Base-by-base conservation (phyloP, 257 asterid species). In the Fraxinus excelsior region DNA sequence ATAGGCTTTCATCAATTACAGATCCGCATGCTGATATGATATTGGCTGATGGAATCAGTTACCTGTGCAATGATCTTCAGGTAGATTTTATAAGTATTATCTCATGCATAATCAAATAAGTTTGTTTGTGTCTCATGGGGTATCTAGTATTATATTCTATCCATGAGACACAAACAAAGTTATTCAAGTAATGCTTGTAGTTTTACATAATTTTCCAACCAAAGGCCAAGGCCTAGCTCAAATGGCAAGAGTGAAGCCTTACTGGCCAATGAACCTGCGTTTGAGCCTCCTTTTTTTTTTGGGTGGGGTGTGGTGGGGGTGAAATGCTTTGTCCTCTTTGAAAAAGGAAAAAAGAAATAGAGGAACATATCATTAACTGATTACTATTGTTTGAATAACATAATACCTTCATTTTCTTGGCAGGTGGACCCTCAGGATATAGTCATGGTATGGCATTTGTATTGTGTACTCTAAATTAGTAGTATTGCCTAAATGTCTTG, bases 31-130 rank as follows among this genome's bases (percentile, higher is more conserved):
- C 82, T 78, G 88, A 88, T 71, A 84, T 88, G 90, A 80, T 88
- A 76, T 76, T 84, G 84, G 92, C 84, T 70, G 92, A 88, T 58
- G 92, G 92, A 21, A 88, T 88, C 76, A 74, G 87, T 70, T 75
- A 80, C 73, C 68, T 88, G 7, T 88, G 92, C 79, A 84, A 72
- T 72, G 88, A 88, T 76, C 79, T 88, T 72, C 87, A 86, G 90
- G 92, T 88, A 79, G 73, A 34, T 62, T 65, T 64, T 65, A 70
- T 78, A 79, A 26, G 82, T 71, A 34, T 49, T n/a, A 56, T 64
- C 67, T 69, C 76, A 42, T 70, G 32, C 71, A 37, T 74, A 35
- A 10, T 58, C 28, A 38, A 71, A 53, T 49, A 72, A 2, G 31
- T 53, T 74, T 28, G 26, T 71, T 71, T 74, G 67, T 67, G 38